phyloP scores from a whole-genome alignment of 2,329 filamentous ascomycete species.

The Xylogone sp. region DNA sequence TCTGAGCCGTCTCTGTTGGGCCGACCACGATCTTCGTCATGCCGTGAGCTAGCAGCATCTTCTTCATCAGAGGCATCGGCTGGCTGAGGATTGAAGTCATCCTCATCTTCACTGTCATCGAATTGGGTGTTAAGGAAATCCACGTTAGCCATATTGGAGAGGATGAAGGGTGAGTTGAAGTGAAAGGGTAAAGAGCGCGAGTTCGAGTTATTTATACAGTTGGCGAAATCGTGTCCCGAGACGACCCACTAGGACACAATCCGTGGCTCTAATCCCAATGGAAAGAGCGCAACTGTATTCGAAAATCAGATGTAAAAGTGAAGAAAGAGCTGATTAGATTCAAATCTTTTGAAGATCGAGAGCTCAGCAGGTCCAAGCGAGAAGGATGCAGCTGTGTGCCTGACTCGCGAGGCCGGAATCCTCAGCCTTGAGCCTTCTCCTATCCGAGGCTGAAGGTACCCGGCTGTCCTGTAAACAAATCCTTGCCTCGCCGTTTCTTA shows the following conservation, averaged over 20 bases:
- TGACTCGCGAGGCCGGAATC: background rate
- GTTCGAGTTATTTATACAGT: too few relatives aligned
- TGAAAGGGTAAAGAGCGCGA: too few relatives aligned
- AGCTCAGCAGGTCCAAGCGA: background rate
- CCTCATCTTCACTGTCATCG: constrained; percentile 69
- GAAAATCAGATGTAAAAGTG: background rate
- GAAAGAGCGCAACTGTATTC: too few relatives aligned
- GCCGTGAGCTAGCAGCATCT: constrained; percentile 32
- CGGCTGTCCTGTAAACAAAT: too few relatives aligned
- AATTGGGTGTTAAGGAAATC: constrained; percentile 17
- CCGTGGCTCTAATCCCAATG: background rate
- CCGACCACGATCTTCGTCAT: constrained; percentile 22
- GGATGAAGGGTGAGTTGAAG: too few relatives aligned
- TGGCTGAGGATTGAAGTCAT: constrained; percentile 83
- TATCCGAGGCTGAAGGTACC: background rate
- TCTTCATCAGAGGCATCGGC: constrained; percentile 73
- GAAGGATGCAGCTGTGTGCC: background rate
- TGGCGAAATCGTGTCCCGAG: background rate
- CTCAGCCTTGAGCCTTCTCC: background rate
- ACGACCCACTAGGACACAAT: background rate
- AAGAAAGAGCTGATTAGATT: background rate
- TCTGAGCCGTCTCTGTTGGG: constrained; percentile 41
- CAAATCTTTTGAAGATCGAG: background rate
- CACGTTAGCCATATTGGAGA: constrained; percentile 5
- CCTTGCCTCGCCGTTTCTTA: too few relatives aligned